Percentiles rank a stretch among this genome's conserved stretches.
phyloP scores from a whole-genome alignment of 768 basidiomycete species.

The Clavaria fumosa region DNA sequence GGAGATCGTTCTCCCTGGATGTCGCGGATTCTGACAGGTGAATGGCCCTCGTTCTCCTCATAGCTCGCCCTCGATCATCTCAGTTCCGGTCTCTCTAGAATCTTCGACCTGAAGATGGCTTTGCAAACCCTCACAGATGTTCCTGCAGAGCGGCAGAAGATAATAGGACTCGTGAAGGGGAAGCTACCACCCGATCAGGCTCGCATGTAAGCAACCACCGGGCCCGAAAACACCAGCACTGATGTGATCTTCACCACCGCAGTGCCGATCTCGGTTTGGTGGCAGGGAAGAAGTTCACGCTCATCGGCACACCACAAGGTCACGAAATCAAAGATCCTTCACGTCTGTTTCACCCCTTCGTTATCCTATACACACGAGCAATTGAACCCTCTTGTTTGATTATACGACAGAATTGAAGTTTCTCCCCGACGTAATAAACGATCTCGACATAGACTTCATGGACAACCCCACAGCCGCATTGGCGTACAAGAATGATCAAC shows the following conservation, averaged over 20 bases:
- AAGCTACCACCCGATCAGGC: conserved; percentile 66
- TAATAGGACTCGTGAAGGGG: conserved; percentile 72
- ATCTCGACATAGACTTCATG: conserved; percentile 69
- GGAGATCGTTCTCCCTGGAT: conserved; percentile 46
- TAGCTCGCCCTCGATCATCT: too few relatives aligned
- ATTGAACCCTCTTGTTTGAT: conserved; percentile 3
- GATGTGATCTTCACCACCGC: conserved; percentile 2
- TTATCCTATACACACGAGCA: neutral
- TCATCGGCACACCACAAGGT: conserved; percentile 76
- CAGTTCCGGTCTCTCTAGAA: conserved; percentile 26
- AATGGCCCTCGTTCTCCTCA: too few relatives aligned
- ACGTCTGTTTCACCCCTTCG: conserved; percentile 21
- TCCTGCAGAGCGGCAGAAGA: conserved; percentile 75
- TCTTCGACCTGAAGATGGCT: conserved; percentile 63
- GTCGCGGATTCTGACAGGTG: conserved; percentile 75
- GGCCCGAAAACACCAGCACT: conserved; percentile 6
- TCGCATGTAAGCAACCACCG: conserved; percentile 32
- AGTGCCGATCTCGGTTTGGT: conserved; percentile 46
- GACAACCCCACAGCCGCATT: conserved; percentile 40
- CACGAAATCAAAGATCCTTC: conserved; percentile 74
- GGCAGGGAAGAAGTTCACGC: conserved; percentile 61
- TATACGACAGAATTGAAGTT: conserved; percentile 53
- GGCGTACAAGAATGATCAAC: conserved; percentile 56
- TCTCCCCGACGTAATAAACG: conserved; percentile 61
- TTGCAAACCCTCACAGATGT: conserved; percentile 61